A percentile compares a stretch with the other conserved stretches of the same genome.
phyloP scores from a whole-genome alignment of 164 flowering plant species.

The Houttuynia cordata region DNA sequence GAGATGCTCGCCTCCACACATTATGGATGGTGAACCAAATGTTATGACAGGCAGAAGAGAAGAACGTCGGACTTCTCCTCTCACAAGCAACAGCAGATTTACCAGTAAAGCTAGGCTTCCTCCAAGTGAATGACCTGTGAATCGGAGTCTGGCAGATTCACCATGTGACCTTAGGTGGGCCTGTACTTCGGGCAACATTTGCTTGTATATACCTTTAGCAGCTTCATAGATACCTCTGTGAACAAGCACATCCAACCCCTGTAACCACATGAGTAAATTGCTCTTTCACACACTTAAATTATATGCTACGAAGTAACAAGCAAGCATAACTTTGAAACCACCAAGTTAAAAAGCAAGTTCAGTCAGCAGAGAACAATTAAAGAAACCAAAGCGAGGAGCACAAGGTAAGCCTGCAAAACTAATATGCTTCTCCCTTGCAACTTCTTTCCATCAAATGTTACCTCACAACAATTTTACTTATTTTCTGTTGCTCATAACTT shows the following conservation, averaged over 20 bases:
- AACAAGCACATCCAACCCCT: constrained; percentile 81
- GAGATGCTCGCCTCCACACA: constrained; percentile 90
- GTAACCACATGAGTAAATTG: constrained; percentile 2
- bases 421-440: too few relatives aligned
- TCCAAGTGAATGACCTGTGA: constrained; percentile 97
- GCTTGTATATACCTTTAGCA: constrained; percentile 90
- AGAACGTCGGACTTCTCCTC: constrained; percentile 71
- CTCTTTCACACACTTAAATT: neutral
- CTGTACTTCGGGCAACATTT: constrained; percentile 82
- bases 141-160: constrained; percentile 59
- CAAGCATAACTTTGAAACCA: too few relatives aligned
- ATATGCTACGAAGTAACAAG: neutral
- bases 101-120: constrained; percentile 81
- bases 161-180: constrained; percentile 58
- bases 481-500: too few relatives aligned
- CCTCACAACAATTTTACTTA: too few relatives aligned
- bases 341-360: too few relatives aligned
- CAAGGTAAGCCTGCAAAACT: too few relatives aligned
- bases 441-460: too few relatives aligned
- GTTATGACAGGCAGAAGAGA: constrained; percentile 87
- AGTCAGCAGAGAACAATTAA: too few relatives aligned
- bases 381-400: too few relatives aligned
- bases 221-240: constrained; percentile 98
- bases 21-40: constrained; percentile 79
- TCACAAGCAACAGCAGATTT: constrained; percentile 77